Evolutionary conservation across 805 yeast species (phyloP), one percentile per base, ranked within the genome.

Genomic region (Starmerella scarabaei): DNA sequence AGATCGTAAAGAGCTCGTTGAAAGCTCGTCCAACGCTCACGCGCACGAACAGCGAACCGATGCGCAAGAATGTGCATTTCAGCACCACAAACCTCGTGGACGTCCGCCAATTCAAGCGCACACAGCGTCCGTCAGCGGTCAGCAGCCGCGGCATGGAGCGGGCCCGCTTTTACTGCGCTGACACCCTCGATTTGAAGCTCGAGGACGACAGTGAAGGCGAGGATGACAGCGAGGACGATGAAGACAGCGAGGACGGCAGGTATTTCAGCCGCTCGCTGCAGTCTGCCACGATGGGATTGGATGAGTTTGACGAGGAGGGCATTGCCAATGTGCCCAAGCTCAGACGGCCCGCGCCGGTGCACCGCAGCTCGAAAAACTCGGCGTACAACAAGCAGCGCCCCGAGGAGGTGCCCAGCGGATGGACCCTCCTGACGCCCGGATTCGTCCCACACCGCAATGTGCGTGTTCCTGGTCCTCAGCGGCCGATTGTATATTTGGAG

Each of bases 121-220:
- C 68, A 38, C 94, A 84, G 56, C 72, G 70, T 40, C 96, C 97
- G 14, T 66, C 72, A 3, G 79, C 84, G 2, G 80, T 88, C 11
- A 29, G 40, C 4, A 11, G 4, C 11, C 20, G 19, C 7, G 11
- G 9, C 38, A 28, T 11, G 16, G 36, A 7, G 24, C 21, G 36
- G 18, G 38, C 17, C 35, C 21, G 9, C 21, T 37, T 30, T 18
- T n/a, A 8, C 18, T 16, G 15, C 26, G 17, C 26, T 27, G 33
- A 82, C 80, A 53, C 15, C 15, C 6, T 5, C 18, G 31, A 28
- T n/a, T 9, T 24, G 27, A 24, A 24, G 12, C 15, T 7, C 31
- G 18, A 28, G 7, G 15, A 5, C 7, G 15, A 28, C 18, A 28
- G 14, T 8, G 18, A 5, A 50, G 63, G 57, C 35, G 65, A 60